These are phyloP conservation scores for Cephaloascus fragrans DNA, from an alignment of 805 yeast species.

Conservation along the genomic window DNA sequence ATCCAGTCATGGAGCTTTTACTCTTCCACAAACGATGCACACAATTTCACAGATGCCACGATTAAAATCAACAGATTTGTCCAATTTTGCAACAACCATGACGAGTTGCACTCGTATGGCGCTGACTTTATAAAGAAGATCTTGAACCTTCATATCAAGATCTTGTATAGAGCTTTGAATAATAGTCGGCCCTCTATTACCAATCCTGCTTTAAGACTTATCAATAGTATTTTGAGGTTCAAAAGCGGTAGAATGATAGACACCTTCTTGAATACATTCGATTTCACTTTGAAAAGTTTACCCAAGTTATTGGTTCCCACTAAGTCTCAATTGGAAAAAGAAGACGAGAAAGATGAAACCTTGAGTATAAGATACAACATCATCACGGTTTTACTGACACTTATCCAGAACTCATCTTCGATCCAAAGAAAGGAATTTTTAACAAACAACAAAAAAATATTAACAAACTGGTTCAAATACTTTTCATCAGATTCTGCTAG, in stretches of 20 bases:
- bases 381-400: conserved; percentile 48
- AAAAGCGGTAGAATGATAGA: conserved; percentile 41
- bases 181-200: conserved; percentile 48
- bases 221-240: conserved; percentile 41
- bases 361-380: conserved; percentile 49
- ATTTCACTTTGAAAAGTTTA: conserved; percentile 50
- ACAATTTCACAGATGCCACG: conserved; percentile 35
- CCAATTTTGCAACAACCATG: conserved; percentile 9
- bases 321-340: conserved; percentile 29
- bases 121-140: conserved; percentile 39
- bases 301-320: conserved; percentile 53
- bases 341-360: conserved; percentile 19
- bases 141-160: conserved; percentile 45
- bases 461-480: conserved; percentile 60
- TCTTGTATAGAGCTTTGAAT: conserved; percentile 58
- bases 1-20: conserved; percentile 31
- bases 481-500: conserved; percentile 44
- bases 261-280: conserved; percentile 57
- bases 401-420: conserved; percentile 40
- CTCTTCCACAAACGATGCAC: conserved; percentile 41
- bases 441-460: conserved; percentile 42
- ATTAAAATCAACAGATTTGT: conserved; percentile 28
- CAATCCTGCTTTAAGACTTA: conserved; percentile 49
- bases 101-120: conserved; percentile 7
- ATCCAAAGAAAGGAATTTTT: conserved; percentile 58